A percentile compares a stretch with the other conserved stretches of the same genome.
Evolutionary conservation across 768 basidiomycete species (phyloP).

Genomic region (Russula brevipes): DNA sequence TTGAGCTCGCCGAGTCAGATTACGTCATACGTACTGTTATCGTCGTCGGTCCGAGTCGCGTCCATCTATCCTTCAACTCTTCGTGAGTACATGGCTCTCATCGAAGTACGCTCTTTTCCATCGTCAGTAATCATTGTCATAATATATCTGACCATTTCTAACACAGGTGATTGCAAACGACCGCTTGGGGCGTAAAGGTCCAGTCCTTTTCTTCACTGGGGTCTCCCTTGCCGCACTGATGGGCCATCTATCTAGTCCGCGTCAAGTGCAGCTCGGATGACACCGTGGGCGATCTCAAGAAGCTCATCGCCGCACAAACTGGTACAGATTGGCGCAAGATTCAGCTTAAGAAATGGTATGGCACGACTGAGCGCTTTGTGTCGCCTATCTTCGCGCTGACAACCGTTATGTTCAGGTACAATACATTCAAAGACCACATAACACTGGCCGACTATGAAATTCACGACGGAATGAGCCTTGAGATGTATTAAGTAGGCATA

Average conservation of each 20-base stretch:
- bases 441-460: conserved; percentile 91
- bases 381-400: neutral
- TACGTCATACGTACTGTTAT: neutral
- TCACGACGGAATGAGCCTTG: conserved; percentile 87
- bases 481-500: conserved; percentile 63
- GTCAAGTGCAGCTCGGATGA: conserved; percentile 95
- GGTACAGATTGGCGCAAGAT: conserved; percentile 87
- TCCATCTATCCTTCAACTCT: neutral
- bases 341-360: conserved; percentile 93
- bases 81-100: conserved; percentile 30
- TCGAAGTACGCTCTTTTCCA: conserved; percentile 29
- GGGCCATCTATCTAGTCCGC: conserved; percentile 51
- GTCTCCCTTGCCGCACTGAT: neutral
- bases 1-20: neutral
- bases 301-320: conserved; percentile 93
- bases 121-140: neutral
- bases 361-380: conserved; percentile 1
- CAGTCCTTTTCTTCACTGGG: conserved; percentile 20
- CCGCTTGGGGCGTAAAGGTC: conserved; percentile 91
- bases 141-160: conserved; percentile 10
- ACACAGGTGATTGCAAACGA: conserved; percentile 88
- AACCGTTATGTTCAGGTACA: conserved; percentile 58
- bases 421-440: conserved; percentile 93
- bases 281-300: conserved; percentile 96
- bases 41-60: too few species aligned